Percentiles rank a stretch among this genome's conserved stretches.
phyloP scores from a whole-genome alignment of 345 rosid genomes.

The Corymbia maculata region DNA sequence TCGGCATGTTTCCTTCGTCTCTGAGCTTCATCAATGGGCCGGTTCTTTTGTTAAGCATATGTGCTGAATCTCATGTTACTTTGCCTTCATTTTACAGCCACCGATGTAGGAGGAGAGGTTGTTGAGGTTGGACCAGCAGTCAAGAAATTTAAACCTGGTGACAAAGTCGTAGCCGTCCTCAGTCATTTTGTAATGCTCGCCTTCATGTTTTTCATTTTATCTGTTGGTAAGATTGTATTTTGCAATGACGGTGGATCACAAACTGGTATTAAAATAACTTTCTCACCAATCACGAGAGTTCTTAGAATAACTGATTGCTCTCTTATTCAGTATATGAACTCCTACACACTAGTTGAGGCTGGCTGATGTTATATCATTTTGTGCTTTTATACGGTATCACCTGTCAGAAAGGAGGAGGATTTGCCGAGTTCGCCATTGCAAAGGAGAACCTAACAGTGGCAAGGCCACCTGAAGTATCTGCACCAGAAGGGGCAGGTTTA shows the following conservation, averaged over 20 bases:
- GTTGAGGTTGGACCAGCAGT: conserved; percentile 21
- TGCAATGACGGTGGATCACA: not conserved
- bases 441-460: conserved; percentile 41
- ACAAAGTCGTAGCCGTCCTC: conserved; percentile 23
- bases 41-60: not conserved
- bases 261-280: not conserved
- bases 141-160: conserved; percentile 15
- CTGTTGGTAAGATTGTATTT: not conserved
- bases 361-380: not conserved
- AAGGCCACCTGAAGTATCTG: conserved; percentile 56
- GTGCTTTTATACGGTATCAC: not conserved
- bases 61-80: not conserved
- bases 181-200: not conserved
- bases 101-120: conserved; percentile 31
- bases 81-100: not conserved
- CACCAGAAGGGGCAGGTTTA: conserved; percentile 61
- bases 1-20: not conserved
- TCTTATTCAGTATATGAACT: not conserved
- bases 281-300: not conserved
- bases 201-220: not conserved
- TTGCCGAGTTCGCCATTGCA: conserved; percentile 63
- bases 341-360: not conserved
- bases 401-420: conserved; percentile 36
- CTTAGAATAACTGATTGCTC: not conserved
- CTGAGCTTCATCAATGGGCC: not conserved